Evolutionary conservation across 2,329 filamentous ascomycete species (phyloP), one percentile per base, ranked within the genome.

Genomic region (Uncinocarpus reesii): DNA sequence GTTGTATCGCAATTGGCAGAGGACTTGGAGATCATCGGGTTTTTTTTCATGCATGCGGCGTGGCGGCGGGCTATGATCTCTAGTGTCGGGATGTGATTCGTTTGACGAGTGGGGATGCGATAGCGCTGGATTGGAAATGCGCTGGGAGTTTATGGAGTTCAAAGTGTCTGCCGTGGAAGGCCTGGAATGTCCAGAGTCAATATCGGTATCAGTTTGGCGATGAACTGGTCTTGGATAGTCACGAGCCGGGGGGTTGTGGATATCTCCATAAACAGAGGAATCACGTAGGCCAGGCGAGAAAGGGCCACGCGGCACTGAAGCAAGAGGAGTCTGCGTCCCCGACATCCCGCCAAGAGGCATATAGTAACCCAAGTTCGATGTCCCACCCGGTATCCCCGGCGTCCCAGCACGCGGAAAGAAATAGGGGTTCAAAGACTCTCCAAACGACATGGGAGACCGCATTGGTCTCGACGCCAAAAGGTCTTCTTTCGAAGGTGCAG

Each of bases 21-120:
- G 84, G 42, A 94, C 84, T 65, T 98, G 92, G 46, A 95, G 75
- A 61, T 98, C 92, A 55, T 95, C 87, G 2, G 85, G 77, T 21
- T 82, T 78, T 3, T 80, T 83, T 62, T 95, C 86, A 20, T 80
- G 78, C 60, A 82, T 77, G 48, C 72, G 71, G 40, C 76, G 71
- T 24, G 70, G 71, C 18, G 73, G 50, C 3, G 26, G 18, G 32
- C 31, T 44, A 23, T 36, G 20, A 6, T 51, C 47, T 3, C 37
- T 23, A 2, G 23, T 20, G 16, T 29, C 15, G 2, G 31, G 24
- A 20, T 37, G 38, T 24, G 45, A 32, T 8, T 42, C 43, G 20
- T 49, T 18, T 26, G 44, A 28, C 26, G 38, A 28, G 13, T 23
- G 42, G 16, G 20, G 28, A 28, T 47, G 54, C 44, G 58, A 51